These are phyloP conservation scores for Leccinum disarticulatum DNA, from an alignment of 768 basidiomycete genomes.

Conservation along the genomic window DNA sequence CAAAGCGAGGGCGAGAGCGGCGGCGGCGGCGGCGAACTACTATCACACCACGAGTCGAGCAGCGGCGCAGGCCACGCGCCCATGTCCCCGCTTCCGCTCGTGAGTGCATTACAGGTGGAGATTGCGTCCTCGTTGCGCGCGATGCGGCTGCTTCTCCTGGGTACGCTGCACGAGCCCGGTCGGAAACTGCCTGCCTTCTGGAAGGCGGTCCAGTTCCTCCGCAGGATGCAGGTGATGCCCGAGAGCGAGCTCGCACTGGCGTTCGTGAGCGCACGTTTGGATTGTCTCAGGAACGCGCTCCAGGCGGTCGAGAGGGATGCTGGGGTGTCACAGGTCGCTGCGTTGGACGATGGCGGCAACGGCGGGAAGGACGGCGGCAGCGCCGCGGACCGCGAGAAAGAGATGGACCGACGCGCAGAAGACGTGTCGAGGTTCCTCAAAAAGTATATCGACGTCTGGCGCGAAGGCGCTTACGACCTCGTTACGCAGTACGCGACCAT, in stretches of 20 bases:
- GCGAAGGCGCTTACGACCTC: slow-evolving; percentile 91
- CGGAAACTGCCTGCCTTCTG: slow-evolving; percentile 84
- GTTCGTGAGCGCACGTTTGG: slow-evolving; percentile 74
- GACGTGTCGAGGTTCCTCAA: slow-evolving; percentile 79
- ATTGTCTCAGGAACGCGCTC: slow-evolving; percentile 58
- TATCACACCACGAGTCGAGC: slow-evolving; percentile 38
- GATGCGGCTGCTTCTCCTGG: slow-evolving; percentile 78
- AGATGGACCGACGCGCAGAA: slow-evolving; percentile 61
- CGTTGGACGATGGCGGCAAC: slow-evolving; percentile 7
- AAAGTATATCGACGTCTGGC: slow-evolving; percentile 86
- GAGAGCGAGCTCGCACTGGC: slow-evolving; percentile 81
- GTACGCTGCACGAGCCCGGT: slow-evolving; percentile 76
- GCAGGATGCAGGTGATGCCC: slow-evolving; percentile 74
- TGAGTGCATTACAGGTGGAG: slow-evolving; percentile 59
- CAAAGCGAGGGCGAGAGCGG: not conserved
- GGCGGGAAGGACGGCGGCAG: slow-evolving; percentile 14
- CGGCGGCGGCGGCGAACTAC: slow-evolving; percentile 24
- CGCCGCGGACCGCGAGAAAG: slow-evolving; percentile 37
- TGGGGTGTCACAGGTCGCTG: slow-evolving; percentile 33
- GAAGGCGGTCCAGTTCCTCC: slow-evolving; percentile 86
- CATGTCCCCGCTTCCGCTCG: slow-evolving; percentile 24
- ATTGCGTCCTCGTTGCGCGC: slow-evolving; percentile 59
- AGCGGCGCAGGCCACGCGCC: slow-evolving; percentile 27
- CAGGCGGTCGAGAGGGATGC: slow-evolving; percentile 49
- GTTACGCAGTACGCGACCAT: slow-evolving; percentile 88